Evolutionary conservation across 2,329 filamentous ascomycete species (phyloP).

Genomic region (Fusarium sp.): DNA sequence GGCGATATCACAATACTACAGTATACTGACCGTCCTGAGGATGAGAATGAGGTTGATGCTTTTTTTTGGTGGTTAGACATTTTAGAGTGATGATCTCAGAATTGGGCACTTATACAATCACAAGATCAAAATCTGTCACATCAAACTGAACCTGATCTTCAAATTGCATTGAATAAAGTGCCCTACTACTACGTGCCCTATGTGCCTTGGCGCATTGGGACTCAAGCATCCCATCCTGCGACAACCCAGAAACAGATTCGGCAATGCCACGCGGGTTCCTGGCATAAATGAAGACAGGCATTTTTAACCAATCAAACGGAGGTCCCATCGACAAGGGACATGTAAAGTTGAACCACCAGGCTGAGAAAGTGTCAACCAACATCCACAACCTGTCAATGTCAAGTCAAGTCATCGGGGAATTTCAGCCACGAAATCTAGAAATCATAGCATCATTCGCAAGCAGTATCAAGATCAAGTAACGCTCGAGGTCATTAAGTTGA

Average conservation of each 20-base stretch:
- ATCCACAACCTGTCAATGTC: background rate
- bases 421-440: conserved; percentile 5
- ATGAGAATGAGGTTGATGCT: background rate
- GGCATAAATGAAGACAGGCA: conserved; percentile 24
- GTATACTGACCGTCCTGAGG: background rate
- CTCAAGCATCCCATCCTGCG: conserved; percentile 20
- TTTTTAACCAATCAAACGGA: conserved; percentile 13
- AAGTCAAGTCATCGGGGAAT: conserved; percentile 4
- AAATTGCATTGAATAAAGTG: conserved; percentile 16
- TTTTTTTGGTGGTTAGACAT: background rate
- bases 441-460: conserved; percentile 10
- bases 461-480: background rate
- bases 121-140: conserved; percentile 13
- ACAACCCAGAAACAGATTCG: conserved; percentile 33
- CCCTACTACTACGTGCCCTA: background rate
- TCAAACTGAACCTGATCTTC: conserved; percentile 8
- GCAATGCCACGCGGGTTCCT: conserved; percentile 36
- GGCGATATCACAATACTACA: background rate
- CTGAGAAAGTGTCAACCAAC: conserved; percentile 2
- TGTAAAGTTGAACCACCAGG: conserved; percentile 11
- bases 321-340: background rate
- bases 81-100: background rate
- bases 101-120: background rate
- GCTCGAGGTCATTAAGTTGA: background rate
- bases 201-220: conserved; percentile 8